Evolutionary conservation across 2,329 filamentous ascomycete genomes (phyloP), one percentile per base, ranked within the genome.

Genomic region (Beauveria sp.): DNA sequence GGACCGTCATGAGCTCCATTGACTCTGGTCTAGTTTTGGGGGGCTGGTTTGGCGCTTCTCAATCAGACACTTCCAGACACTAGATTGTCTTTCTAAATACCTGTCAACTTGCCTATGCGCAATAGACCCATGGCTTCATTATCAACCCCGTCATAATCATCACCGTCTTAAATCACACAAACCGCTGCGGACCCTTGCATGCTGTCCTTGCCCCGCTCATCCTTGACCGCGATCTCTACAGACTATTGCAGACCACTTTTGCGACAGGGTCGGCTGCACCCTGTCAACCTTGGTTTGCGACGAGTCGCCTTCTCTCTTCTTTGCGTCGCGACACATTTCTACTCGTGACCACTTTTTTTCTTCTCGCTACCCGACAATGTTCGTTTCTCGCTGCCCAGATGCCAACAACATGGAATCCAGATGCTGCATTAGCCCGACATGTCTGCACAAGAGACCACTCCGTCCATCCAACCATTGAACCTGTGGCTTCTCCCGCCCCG

Each of bases 101-200:
- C 34, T 37, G 34, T 37, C 10, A 16, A 37, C 12, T 37, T 37
- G 14, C 34, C 34, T 37, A 6, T 37, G 34, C 34, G 34, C 34
- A 6, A 37, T 16, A 6, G 34, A 37, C 5, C 34, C 34, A 37
- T 37, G 34, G 34, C 34, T 37, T 37, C 34, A 37, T 37, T 16
- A 14, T 37, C 34, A 37, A 37, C 12, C 34, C 34, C 34, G 34
- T 37, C 12, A 37, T 37, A 37, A 37, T 16, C 34, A 37, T 37
- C 34, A 37, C 34, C 34, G 34, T 37, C 34, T 37, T 14, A 37
- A 37, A 37, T 37, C 34, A 37, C 12, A 56, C 43, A 28, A 56
- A 56, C 54, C 28, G 54, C n/a, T 47, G 43, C 54, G 54, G 54
- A 47, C 54, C 54, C 54, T 56, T 56, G 54, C 54, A 56, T 55